Percentiles rank a stretch among this genome's conserved stretches.
phyloP scores from a whole-genome alignment of 371 early-diverging fungal genomes.

The Mucor saturninus region DNA sequence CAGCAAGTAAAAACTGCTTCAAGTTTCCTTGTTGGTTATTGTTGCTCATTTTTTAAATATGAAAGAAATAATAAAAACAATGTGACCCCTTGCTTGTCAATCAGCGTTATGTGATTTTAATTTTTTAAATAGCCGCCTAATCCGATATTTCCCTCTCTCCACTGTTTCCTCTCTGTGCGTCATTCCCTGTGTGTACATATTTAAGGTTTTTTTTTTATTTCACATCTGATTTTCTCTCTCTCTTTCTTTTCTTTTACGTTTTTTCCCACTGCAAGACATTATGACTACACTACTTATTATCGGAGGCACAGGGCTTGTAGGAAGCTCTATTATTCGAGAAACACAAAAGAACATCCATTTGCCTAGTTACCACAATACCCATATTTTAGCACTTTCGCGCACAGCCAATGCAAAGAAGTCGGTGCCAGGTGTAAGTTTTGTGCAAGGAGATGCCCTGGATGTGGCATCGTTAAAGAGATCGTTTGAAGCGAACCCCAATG shows the following conservation, averaged over 20 bases:
- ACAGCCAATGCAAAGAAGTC: neutral
- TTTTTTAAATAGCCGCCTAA: neutral
- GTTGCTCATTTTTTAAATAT: neutral
- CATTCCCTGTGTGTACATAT: neutral
- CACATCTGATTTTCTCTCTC: neutral
- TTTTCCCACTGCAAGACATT: neutral
- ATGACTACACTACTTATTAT: constrained; percentile 21
- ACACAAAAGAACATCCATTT: constrained; percentile 16
- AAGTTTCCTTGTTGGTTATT: constrained; percentile 40
- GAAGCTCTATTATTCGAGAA: constrained; percentile 23
- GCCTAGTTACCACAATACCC: constrained; percentile 14
- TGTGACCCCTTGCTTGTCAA: constrained; percentile 2
- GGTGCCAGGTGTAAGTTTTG: constrained; percentile 10
- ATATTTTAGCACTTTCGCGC: constrained; percentile 23
- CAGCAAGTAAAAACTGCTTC: constrained; percentile 66
- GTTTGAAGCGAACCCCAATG: constrained; percentile 24
- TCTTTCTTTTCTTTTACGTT: constrained; percentile 1
- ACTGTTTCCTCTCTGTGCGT: neutral
- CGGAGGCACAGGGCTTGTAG: constrained; percentile 29
- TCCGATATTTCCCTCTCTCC: neutral
- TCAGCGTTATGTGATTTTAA: neutral
- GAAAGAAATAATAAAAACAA: constrained; percentile 1
- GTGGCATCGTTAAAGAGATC: constrained; percentile 4
- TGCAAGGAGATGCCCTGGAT: constrained; percentile 34
- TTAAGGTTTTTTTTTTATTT: too few species aligned